Evolutionary conservation across 805 yeast genomes (phyloP), one percentile per base, ranked within the genome.

Genomic region (Metschnikowia proteae): DNA sequence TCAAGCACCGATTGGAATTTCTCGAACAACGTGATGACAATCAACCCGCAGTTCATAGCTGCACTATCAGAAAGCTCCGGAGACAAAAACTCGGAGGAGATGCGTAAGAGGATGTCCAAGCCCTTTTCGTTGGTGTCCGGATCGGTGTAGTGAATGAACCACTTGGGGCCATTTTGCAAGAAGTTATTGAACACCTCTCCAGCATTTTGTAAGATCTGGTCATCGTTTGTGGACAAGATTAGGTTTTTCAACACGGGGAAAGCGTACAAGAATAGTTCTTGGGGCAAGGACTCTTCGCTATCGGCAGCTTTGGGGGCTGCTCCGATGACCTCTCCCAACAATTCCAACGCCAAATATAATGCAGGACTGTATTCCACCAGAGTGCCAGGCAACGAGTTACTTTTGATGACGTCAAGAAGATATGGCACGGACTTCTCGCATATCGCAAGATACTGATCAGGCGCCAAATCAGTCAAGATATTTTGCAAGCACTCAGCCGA

Each of bases 11-110:
- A 50, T 46, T 71, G 74, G 46, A 69, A 83, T 50, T 77, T 78
- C 17, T 79, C 78, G 33, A 87, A 73, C 31, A 85, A 70, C 0
- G 84, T 76, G 8, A 79, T 72, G 2, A 86, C 82, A 23, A 87
- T 76, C 6, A 76, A 69, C 9, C 92, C 97, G 38, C 88, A 79
- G 49, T 86, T 84, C 66, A 83, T 74, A 1, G 95, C 91, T 0
- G 96, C 96, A 38, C 85, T 79, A 56, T 90, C 97, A 11, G 86
- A 78, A 48, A 87, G 71, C 6, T 74, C 73, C 0, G 96, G 88
- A 1, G 86, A 80, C 30, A 92, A 73, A 45, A 89, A 79, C 58
- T 82, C 82, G 3, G 87, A 79, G 2, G 85, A 82, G 10, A 86
- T 79, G 30, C 76, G 73, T 13, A 94, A 67, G n/a, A 88, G 72